Percentiles rank a stretch among this genome's conserved stretches.
Evolutionary conservation across 2,329 filamentous ascomycete species (phyloP).

Genomic region (Ceratocystis alfenasii): DNA sequence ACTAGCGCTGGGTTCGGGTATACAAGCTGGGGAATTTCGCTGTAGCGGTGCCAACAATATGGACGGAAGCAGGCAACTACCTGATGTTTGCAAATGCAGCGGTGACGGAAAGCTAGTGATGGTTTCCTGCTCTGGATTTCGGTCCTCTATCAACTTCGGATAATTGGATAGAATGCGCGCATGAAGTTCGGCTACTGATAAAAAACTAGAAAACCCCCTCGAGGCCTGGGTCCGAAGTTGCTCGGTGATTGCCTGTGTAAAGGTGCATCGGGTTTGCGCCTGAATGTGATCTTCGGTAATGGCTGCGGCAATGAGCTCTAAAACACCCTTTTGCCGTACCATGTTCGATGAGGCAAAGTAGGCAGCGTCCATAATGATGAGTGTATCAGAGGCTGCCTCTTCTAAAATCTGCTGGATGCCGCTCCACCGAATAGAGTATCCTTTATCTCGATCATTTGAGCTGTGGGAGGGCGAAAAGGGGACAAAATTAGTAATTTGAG

Average conservation of each 20-base stretch:
- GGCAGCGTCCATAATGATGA: conserved; percentile 47
- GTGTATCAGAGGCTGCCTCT: conserved; percentile 42
- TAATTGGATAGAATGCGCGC: conserved; percentile 42
- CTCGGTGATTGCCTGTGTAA: conserved; percentile 41
- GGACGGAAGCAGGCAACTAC: conserved; percentile 42
- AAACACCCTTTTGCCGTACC: conserved; percentile 39
- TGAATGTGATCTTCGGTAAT: conserved; percentile 41
- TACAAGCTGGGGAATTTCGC: conserved; percentile 31
- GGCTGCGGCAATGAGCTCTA: conserved; percentile 46
- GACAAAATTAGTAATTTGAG: background rate
- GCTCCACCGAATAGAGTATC: conserved; percentile 40
- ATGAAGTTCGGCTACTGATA: conserved; percentile 44
- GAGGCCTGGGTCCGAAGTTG: conserved; percentile 38
- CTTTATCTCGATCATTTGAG: conserved; percentile 35
- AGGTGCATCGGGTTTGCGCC: conserved; percentile 39
- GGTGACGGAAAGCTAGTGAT: conserved; percentile 42
- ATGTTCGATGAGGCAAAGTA: conserved; percentile 45
- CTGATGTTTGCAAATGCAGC: conserved; percentile 44
- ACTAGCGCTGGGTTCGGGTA: conserved; percentile 35
- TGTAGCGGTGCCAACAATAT: conserved; percentile 44
- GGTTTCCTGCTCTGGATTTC: conserved; percentile 36
- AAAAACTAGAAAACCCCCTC: conserved; percentile 33
- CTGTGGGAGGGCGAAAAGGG: conserved; percentile 27
- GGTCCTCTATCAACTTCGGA: conserved; percentile 41
- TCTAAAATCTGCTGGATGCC: conserved; percentile 46